Evolutionary conservation across 148 eudicot species (phyloP).

Genomic region (Nepenthes gracilis): DNA sequence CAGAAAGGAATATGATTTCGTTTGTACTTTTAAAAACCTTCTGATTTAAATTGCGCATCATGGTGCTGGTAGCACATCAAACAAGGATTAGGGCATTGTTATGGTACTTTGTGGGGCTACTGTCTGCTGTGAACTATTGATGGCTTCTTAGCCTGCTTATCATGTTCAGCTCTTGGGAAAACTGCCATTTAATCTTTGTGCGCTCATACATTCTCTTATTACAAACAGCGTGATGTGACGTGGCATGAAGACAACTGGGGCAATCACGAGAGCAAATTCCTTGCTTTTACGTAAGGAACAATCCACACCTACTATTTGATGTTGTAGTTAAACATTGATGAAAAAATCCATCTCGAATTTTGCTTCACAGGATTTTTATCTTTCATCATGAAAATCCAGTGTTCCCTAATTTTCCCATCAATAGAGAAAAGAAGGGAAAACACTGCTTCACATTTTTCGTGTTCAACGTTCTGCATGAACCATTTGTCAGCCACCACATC

Average conservation of each 20-base stretch:
- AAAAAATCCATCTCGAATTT: not conserved
- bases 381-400: no score
- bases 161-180: not conserved
- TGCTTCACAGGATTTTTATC: not conserved
- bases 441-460: no score
- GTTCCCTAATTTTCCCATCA: not conserved
- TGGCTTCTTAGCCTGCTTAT: not conserved
- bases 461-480: no score
- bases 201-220: not conserved
- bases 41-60: no score
- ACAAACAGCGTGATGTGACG: constrained; percentile 56
- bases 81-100: no score
- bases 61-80: no score
- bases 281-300: constrained; percentile 81
- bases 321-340: no score
- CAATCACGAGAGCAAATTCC: constrained; percentile 83
- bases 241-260: constrained; percentile 98
- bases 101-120: not conserved
- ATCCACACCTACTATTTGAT: not conserved
- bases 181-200: not conserved
- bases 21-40: no score
- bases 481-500: no score
- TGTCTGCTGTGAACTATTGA: not conserved
- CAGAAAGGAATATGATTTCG: no score
- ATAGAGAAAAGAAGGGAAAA: no score